Conservation (phyloP, 371 early-diverging fungal genomes). For the Syncephalis plumigaleata region DNA sequence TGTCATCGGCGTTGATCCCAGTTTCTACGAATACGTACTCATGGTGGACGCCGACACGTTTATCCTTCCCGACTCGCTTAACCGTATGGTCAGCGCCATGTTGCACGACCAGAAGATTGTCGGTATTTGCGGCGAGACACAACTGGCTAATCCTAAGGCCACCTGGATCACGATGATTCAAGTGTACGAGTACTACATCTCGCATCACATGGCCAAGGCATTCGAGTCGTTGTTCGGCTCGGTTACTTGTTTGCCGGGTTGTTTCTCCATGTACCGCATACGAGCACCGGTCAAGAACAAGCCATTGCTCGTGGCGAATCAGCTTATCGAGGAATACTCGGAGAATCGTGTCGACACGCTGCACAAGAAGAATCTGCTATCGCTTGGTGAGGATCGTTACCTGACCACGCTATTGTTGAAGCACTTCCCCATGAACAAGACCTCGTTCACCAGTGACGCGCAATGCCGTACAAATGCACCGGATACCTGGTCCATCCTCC, state of each 20-base stretch:
- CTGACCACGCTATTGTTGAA: slow-evolving; percentile 96
- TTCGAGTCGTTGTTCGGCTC: slow-evolving; percentile 70
- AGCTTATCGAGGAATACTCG: slow-evolving; percentile 80
- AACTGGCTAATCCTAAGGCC: slow-evolving; percentile 69
- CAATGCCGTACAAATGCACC: slow-evolving; percentile 94
- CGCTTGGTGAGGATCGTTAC: slow-evolving; percentile 73
- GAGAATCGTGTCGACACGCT: slow-evolving; percentile 90
- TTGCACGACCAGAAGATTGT: slow-evolving; percentile 63
- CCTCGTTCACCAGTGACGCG: slow-evolving; percentile 91
- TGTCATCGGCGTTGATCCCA: slow-evolving; percentile 71
- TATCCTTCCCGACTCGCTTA: slow-evolving; percentile 43
- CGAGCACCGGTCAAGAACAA: slow-evolving; percentile 35
- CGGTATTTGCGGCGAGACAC: slow-evolving; percentile 74
- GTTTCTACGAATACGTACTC: slow-evolving; percentile 39
- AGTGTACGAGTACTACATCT: slow-evolving; percentile 75
- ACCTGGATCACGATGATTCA: slow-evolving; percentile 91
- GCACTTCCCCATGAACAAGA: slow-evolving; percentile 93
- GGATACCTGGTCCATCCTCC: slow-evolving; percentile 80
- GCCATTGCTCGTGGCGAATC: slow-evolving; percentile 41
- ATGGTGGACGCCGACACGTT: slow-evolving; percentile 53
- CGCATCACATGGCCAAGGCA: slow-evolving; percentile 70
- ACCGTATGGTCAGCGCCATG: slow-evolving; percentile 54
- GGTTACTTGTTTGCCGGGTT: slow-evolving; percentile 84
- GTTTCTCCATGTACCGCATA: slow-evolving; percentile 76
- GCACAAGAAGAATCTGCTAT: slow-evolving; percentile 83